Base-by-base conservation (phyloP, 2,329 filamentous ascomycete species). In the Beauveria bassiana region DNA sequence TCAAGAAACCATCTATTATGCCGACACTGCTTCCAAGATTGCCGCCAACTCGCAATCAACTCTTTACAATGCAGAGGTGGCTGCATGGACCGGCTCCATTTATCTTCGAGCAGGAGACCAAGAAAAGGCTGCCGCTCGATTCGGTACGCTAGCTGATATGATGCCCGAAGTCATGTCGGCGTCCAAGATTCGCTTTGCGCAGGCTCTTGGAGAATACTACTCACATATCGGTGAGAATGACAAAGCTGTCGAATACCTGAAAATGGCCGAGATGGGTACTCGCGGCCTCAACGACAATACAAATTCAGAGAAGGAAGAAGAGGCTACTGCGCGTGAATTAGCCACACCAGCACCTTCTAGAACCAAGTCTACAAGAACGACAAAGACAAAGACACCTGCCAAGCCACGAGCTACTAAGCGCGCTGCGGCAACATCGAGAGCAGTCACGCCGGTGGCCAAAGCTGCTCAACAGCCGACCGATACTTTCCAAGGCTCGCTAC, bases 1-100 rank as follows among this genome's bases (percentile, higher is more conserved):
- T 65, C 87, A 91, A 63, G 93, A 98, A 71, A 93, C 93, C 2
- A 77, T 93, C 0, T 95, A 93, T 71, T 96, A 96, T 67, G 87
- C 89, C 1, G 89, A 97, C 66, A 89, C 95, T 68, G 92, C 92
- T 0, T 79, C 88, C 59, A 91, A 89, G 68, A 83, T 96, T 63
- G 90, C 90, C 24, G 80, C 82, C 62, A 84, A 82, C n/a, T 83
- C 89, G 9, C 78, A 82, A 53, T 86, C 89, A 0, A 79, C 82
- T 42, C 79, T 86, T 14, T 82, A 83, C 67, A 73, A 78, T 47
- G 80, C 82, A 0, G 79, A 84, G 64, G 80, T 81, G 8, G 77
- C 80, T 3, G 77, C 79, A 5, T 83, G 83, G 79, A 75, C 81
- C 16, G 83, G 81, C 1, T 80, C 77, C 2, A 73, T 85, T n/a